Evolutionary conservation across 192 early-diverging fungal genomes (phyloP), one percentile per base, ranked within the genome.

Genomic region (Borealophlyctis nickersoniae): DNA sequence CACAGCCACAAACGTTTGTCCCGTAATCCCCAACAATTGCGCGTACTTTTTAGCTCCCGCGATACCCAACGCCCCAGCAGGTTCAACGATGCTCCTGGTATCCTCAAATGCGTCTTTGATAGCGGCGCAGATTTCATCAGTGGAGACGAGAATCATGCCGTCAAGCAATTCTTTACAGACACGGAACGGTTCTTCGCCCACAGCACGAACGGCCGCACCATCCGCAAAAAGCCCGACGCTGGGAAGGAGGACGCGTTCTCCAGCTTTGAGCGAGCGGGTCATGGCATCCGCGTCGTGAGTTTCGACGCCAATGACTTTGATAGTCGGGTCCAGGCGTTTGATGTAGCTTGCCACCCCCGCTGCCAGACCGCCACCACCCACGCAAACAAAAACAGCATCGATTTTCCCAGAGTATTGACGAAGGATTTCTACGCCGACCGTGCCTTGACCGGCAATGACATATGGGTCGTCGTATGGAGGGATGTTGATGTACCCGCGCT

Each of bases 401-500:
- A 96, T 90, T 34, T 88, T 75, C 9, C 80, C 57, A 52, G 77
- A 77, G 50, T 72, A 68, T 60, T 84, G 82, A 22, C 80, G 65
- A 36, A 80, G 36, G 26, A 84, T 69, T 78, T 98, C 96, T 60
- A 95, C 80, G 22, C 84, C 96, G 36, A 96, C 87, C 4, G 96
- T 98, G 34, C 96, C 97, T 77, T 99, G 97, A 2, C 97, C 97
- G n/a, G 97, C 97, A 73, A 98, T 98, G 23, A 99, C 95, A 68
- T 90, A 87, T 3, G 95, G 97, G 61, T 98, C 95, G 73, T 99
- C 95, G 72, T 92, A 99, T 4, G 97, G 96, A 16, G 93, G 96
- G 66, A 99, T 96, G 72, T 97, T 90, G 58, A 88, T 91, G 39
- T 88, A 84, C 13, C 90, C 86, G 26, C 89, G 77, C 23, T 77